These are phyloP conservation scores for Psilocybe azurescens DNA, from an alignment of 768 basidiomycete species.

Conservation along the genomic window DNA sequence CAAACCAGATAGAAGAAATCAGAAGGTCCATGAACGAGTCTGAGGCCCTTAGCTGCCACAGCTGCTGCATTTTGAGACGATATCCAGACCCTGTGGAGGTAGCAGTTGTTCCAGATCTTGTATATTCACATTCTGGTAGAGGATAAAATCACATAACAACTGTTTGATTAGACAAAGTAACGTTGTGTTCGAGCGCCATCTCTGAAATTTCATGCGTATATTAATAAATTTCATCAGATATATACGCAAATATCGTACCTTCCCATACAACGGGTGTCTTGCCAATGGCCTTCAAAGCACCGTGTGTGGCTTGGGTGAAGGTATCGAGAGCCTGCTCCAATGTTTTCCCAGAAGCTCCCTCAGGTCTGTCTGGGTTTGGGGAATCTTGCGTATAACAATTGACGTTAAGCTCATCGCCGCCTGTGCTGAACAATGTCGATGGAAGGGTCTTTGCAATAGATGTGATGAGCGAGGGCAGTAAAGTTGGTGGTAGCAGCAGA, in stretches of 20 bases:
- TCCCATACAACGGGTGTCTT: conserved; percentile 89
- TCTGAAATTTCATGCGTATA: conserved; percentile 47
- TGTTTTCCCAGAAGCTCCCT: conserved; percentile 51
- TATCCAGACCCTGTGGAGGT: conserved; percentile 65
- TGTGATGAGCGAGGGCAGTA: conserved; percentile 54
- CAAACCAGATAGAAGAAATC: conserved; percentile 79
- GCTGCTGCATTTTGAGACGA: conserved; percentile 62
- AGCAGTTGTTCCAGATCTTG: not conserved
- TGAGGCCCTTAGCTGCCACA: conserved; percentile 65
- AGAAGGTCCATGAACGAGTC: conserved; percentile 70
- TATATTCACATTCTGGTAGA: not conserved
- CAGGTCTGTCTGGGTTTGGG: conserved; percentile 60
- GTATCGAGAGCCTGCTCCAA: conserved; percentile 65
- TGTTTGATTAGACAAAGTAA: conserved; percentile 54
- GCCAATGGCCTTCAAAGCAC: conserved; percentile 52
- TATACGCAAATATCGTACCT: conserved; percentile 39
- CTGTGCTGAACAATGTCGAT: conserved; percentile 73
- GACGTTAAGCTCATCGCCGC: conserved; percentile 82
- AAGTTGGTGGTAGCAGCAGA: conserved; percentile 65
- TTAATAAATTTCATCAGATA: conserved; percentile 26
- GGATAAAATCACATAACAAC: conserved; percentile 54
- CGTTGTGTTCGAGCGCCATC: conserved; percentile 63
- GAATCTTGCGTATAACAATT: conserved; percentile 70
- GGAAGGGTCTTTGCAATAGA: conserved; percentile 58
- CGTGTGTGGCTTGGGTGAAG: conserved; percentile 68